phyloP scores from a whole-genome alignment of 139 green algal genomes.

The Marvania coccoides region DNA sequence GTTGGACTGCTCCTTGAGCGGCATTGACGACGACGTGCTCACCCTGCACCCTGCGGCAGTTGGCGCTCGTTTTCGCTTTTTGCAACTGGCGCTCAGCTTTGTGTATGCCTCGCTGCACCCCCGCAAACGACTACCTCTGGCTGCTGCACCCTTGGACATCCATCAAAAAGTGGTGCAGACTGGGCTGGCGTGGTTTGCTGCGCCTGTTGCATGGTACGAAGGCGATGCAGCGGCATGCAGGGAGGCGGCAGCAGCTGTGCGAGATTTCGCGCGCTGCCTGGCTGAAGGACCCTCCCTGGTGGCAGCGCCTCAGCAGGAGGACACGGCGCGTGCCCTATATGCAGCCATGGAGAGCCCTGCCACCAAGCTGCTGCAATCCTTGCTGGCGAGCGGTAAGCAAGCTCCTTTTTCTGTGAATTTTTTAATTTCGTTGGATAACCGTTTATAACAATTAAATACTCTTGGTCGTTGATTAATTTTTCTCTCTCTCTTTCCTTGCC shows the following conservation, averaged over 20 bases:
- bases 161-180: slow-evolving; percentile 13
- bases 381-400: no score
- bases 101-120: neutral
- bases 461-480: no score
- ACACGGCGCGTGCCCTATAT: neutral
- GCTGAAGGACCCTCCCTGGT: neutral
- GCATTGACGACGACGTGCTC: slow-evolving; percentile 13
- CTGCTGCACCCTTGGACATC: neutral
- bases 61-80: slow-evolving; percentile 48
- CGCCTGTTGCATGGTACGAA: slow-evolving; percentile 22
- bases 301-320: slow-evolving; percentile 18
- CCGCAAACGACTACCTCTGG: neutral
- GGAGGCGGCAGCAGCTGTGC: slow-evolving; percentile 14
- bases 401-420: no score
- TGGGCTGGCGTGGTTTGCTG: slow-evolving; percentile 26
- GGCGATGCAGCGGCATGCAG: slow-evolving; percentile 7
- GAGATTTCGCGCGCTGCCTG: slow-evolving; percentile 16
- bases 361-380: neutral
- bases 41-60: slow-evolving; percentile 49
- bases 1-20: neutral
- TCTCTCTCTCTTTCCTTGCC: no score
- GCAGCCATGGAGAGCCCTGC: neutral
- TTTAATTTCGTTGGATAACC: no score
- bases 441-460: no score
- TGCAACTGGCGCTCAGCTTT: slow-evolving; percentile 37